Evolutionary conservation across 78 protist genomes (phyloP), one percentile per base, ranked within the genome.

Genomic region (Chrysochromulina parva): DNA sequence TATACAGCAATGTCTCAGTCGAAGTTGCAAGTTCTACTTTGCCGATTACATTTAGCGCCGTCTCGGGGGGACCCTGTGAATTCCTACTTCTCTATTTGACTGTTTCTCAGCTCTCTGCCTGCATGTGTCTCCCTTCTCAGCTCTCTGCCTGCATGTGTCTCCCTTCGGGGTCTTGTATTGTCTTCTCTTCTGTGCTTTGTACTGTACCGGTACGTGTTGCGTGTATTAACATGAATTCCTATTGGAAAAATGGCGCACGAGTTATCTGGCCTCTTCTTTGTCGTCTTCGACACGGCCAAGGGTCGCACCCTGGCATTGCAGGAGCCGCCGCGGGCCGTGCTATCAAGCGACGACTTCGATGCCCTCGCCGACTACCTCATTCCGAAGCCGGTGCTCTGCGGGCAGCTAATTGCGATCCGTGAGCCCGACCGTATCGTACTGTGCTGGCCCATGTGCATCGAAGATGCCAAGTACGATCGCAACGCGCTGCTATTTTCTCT

Each of bases 401-500:
- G 94, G 55, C 67, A 82, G 26, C 92, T 93, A 5, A 78, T 94
- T 11, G 69, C 95, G 38, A 47, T 93, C 3, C 9, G 28, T 14
- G 71, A 50, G 10, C 20, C 19, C 20, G 88, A 54, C 19, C 22
- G 6, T 22, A 57, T 20, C 62, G 69, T 90, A 53, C 67, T 66
- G 88, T 91, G 85, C 65, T 67, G 60, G 93, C 96, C 67, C 9
- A 86, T 95, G 16, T 28, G 87, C 66, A 19, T 95, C 58, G 96
- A 93, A 58, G 91, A 92, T 73, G 78, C 89, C 6, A 93, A 95
- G 84, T 95, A 95, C 88, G 86, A 71, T 14, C 93, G 96, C 38
- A 95, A 95, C 93, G 95, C 94, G 67, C 65, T 95, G 58, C 88
- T 91, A 26, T 93, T 95, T 81, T 93, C 93, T 85, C 28, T 93